Base-by-base conservation (phyloP, 768 basidiomycete genomes). In the Leccinum imitatum region DNA sequence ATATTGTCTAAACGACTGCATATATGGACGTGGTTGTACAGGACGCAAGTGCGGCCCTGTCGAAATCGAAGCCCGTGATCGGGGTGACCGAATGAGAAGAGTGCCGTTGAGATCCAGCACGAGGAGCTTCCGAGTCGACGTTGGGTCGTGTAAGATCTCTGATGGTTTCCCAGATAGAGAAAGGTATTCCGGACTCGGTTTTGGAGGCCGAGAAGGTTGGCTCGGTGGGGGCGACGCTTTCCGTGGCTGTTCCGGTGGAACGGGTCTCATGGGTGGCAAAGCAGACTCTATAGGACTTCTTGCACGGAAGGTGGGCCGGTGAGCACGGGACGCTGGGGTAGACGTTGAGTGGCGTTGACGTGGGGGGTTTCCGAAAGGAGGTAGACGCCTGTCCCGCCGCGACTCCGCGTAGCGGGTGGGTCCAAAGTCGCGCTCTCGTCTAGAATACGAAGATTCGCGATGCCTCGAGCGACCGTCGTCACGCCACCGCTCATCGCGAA, bases 21-120 rank as follows among this genome's bases (percentile, higher is more conserved):
- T 77, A 70, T 87, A 93, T 0, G 91, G 89, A 15, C 91, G 79
- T 2, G 82, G 84, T 63, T 89, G 75, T 7, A 80, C 78, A 1
- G 72, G 59, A 8, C 82, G 81, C 6, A 77, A 68, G 30, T 63
- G 64, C 2, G 44, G 54, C 47, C 62, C 37, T 0, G 50, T 57
- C 54, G 65, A 27, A 61, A 46, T 54, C 53, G 65, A 25, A 63
- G 50, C 1, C 39, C 65, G 71, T 55, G 64, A 61, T 6, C 72
- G 67, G 46, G 68, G 31, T 6, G 84, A 79, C 31, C 90, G 86
- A 31, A 84, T 77, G 25, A 92, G 79, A 15, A 92, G 81, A 0
- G 89, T 86, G 14, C 90, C 90, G 63, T 92, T 68, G 59, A 66
- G 71, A 53, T 93, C 90, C 7, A 93, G 79, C 5, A 92, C 79